phyloP scores from a whole-genome alignment of 2,329 filamentous ascomycete genomes.

The Phaeosphaeriaceae sp. region DNA sequence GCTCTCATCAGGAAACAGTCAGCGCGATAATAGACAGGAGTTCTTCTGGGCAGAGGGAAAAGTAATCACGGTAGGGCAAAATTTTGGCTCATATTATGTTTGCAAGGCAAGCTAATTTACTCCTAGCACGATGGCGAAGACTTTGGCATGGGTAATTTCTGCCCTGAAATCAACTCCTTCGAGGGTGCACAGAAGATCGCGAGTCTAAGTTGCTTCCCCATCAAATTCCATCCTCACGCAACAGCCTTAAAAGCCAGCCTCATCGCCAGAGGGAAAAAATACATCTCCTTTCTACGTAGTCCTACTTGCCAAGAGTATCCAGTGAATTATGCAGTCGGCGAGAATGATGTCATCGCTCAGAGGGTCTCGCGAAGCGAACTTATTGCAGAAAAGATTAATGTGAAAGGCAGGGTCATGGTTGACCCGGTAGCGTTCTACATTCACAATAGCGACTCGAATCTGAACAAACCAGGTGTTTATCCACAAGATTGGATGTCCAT shows the following conservation, averaged over 20 bases:
- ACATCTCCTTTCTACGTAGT: not conserved
- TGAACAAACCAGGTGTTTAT: not conserved
- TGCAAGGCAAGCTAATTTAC: too few species aligned
- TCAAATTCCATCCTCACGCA: not conserved
- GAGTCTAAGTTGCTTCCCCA: not conserved
- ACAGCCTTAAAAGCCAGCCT: not conserved
- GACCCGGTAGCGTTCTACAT: slow-evolving; percentile 1
- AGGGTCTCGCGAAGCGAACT: not conserved
- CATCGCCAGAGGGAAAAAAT: slow-evolving; percentile 3
- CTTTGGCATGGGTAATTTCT: slow-evolving; percentile 1
- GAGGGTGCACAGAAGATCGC: not conserved
- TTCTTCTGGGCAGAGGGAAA: not conserved
- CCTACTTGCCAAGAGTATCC: slow-evolving; percentile 1
- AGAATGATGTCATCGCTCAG: not conserved
- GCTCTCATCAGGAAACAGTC: not conserved
- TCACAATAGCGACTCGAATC: slow-evolving; percentile 1
- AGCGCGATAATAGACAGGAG: not conserved
- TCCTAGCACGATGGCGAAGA: slow-evolving; percentile 1
- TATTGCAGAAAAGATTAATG: slow-evolving; percentile 2
- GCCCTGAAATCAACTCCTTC: not conserved
- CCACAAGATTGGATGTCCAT: slow-evolving; percentile 1
- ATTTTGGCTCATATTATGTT: too few species aligned
- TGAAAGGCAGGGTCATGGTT: slow-evolving; percentile 4
- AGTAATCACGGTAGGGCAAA: not conserved
- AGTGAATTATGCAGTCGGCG: not conserved